A percentile compares a stretch with the other conserved stretches of the same genome.
These are phyloP conservation scores for Ophiocordyceps unilateralis DNA, from an alignment of 2,329 filamentous ascomycete species.

Conservation along the genomic window DNA sequence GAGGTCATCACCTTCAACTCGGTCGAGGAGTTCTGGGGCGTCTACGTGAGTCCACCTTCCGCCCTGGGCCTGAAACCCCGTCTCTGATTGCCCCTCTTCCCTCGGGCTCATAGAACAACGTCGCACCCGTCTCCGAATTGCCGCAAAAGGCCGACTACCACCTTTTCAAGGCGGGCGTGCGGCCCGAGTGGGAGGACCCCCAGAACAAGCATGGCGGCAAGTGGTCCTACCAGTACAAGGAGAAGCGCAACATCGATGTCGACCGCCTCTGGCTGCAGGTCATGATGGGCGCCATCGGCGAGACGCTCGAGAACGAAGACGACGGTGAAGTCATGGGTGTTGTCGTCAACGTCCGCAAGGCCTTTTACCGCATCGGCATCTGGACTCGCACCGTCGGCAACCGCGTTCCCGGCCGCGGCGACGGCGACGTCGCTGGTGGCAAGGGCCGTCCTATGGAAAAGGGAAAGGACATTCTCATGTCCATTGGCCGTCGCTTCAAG, in stretches of 20 bases:
- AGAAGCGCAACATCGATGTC: constrained; percentile 80
- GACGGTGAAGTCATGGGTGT: constrained; percentile 99
- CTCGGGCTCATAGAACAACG: constrained; percentile 66
- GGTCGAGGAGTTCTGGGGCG: constrained; percentile 98
- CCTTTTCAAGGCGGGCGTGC: constrained; percentile 93
- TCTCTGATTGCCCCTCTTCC: constrained; percentile 3
- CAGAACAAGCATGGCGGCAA: constrained; percentile 99
- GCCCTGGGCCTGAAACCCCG: not conserved
- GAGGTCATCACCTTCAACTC: constrained; percentile 98
- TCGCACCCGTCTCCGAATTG: constrained; percentile 86
- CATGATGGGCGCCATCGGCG: constrained; percentile 90
- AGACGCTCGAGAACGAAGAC: constrained; percentile 87
- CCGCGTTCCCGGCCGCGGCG: constrained; percentile 58
- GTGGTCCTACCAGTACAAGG: constrained; percentile 97
- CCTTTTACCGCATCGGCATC: constrained; percentile 91
- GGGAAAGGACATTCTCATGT: constrained; percentile 67
- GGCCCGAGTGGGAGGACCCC: constrained; percentile 94
- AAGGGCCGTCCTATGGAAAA: constrained; percentile 68
- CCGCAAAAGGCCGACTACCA: constrained; percentile 98
- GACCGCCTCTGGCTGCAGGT: constrained; percentile 94
- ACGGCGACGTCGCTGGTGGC: constrained; percentile 53
- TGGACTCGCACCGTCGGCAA: constrained; percentile 95
- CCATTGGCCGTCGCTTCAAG: constrained; percentile 86
- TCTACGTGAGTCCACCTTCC: constrained; percentile 59
- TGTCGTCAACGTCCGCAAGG: constrained; percentile 96